Percentiles rank a stretch among this genome's conserved stretches.
Evolutionary conservation across 805 yeast species (phyloP).

Genomic region (Ogataea pilisensis): DNA sequence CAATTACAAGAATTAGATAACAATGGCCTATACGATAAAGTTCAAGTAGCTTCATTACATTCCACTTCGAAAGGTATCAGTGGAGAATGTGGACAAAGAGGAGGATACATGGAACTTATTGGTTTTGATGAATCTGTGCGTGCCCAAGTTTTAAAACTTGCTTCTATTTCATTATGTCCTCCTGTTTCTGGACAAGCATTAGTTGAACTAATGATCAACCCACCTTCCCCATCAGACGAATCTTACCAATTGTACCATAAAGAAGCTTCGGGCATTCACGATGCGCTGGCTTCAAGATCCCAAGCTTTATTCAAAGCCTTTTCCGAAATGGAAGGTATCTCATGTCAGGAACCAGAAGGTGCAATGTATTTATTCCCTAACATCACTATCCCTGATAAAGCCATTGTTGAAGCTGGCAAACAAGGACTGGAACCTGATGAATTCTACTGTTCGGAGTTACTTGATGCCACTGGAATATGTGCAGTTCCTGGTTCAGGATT

Average conservation of each 20-base stretch:
- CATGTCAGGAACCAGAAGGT: constrained; percentile 89
- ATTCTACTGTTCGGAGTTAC: constrained; percentile 77
- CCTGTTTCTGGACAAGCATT: constrained; percentile 94
- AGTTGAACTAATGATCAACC: constrained; percentile 89
- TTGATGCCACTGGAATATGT: constrained; percentile 91
- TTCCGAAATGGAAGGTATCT: constrained; percentile 70
- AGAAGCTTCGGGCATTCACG: constrained; percentile 62
- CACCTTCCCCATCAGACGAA: constrained; percentile 75
- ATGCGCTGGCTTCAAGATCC: constrained; percentile 63
- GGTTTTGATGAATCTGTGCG: constrained; percentile 72
- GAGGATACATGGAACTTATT: constrained; percentile 93
- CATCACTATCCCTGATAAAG: constrained; percentile 59
- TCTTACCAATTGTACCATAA: constrained; percentile 62
- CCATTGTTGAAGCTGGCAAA: constrained; percentile 56
- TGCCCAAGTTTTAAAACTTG: constrained; percentile 74
- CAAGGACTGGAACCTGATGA: constrained; percentile 70
- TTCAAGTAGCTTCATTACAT: constrained; percentile 89
- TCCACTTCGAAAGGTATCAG: constrained; percentile 97
- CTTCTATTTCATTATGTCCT: constrained; percentile 88
- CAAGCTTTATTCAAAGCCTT: constrained; percentile 64
- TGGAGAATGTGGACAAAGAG: constrained; percentile 99
- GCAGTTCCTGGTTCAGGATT: constrained; percentile 98
- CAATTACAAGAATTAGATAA: constrained; percentile 52
- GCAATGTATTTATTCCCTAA: constrained; percentile 97
- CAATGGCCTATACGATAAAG: constrained; percentile 55